These are phyloP conservation scores for Thalia dealbata DNA, from an alignment of 176 grass and related monocot genomes.

Conservation along the genomic window DNA sequence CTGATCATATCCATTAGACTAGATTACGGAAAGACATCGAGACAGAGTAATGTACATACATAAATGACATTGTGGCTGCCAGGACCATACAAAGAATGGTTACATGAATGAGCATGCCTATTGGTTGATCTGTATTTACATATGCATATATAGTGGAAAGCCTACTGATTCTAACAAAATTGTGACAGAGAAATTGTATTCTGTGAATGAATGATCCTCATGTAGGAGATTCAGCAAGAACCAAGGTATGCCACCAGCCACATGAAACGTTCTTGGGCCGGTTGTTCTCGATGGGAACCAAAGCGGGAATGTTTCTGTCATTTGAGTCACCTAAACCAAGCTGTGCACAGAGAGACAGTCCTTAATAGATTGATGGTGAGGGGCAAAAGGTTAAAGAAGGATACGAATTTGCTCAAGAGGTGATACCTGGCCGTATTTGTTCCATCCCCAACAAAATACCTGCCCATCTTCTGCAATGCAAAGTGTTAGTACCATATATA, in stretches of 20 bases:
- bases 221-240: slow-evolving; percentile 59
- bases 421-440: slow-evolving; percentile 94
- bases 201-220: slow-evolving; percentile 24
- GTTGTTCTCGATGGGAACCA: slow-evolving; percentile 50
- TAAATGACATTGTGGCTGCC: not conserved
- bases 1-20: not conserved
- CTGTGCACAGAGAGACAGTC: slow-evolving; percentile 24
- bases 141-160: not conserved
- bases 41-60: not conserved
- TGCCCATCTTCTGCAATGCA: slow-evolving; percentile 59
- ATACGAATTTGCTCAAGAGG: not conserved
- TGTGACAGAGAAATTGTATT: slow-evolving; percentile 30
- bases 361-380: not conserved
- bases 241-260: slow-evolving; percentile 98
- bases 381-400: not conserved
- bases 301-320: slow-evolving; percentile 73
- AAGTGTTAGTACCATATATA: not conserved
- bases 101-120: not conserved
- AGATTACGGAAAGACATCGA: too few relatives aligned
- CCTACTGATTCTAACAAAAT: slow-evolving; percentile 67
- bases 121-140: not conserved
- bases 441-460: slow-evolving; percentile 99
- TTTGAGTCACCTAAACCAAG: slow-evolving; percentile 80
- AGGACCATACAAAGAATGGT: slow-evolving; percentile 5
- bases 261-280: slow-evolving; percentile 59